Evolutionary conservation across 2,329 filamentous ascomycete genomes (phyloP).

Genomic region (Paramyrothecium sp.): DNA sequence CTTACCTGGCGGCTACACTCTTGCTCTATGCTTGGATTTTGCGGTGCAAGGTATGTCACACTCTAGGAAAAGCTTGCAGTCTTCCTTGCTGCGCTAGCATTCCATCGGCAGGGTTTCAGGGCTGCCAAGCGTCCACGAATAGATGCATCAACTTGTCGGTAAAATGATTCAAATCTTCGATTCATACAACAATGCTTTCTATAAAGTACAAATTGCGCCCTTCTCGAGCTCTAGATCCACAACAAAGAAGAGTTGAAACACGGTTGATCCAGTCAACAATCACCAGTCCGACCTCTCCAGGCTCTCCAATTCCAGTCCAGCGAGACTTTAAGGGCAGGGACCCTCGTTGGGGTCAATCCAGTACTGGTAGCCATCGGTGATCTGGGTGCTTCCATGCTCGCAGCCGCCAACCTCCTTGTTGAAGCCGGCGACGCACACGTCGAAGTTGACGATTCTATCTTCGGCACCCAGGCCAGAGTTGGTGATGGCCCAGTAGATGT

Average conservation of each 20-base stretch:
- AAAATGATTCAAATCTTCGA: neutral
- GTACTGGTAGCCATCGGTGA: neutral
- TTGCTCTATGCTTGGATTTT: too few relatives aligned
- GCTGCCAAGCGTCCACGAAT: neutral
- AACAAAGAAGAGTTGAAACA: neutral
- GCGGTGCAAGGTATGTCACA: neutral
- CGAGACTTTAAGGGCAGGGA: neutral
- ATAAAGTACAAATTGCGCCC: neutral
- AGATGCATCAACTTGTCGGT: neutral
- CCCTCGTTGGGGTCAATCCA: neutral
- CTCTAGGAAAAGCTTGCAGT: neutral
- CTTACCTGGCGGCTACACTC: too few relatives aligned
- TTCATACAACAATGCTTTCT: neutral
- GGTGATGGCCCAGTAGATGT: neutral
- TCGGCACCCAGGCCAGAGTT: neutral
- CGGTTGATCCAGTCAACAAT: neutral
- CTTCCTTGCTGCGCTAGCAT: neutral
- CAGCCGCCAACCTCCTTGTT: neutral
- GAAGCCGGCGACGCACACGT: neutral
- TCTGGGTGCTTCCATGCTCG: neutral
- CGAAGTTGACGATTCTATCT: neutral
- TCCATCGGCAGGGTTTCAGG: neutral
- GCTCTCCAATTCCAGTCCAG: neutral
- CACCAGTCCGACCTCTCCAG: neutral
- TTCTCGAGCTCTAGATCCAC: neutral